These are phyloP conservation scores for Raphanus sativus DNA, from an alignment of 345 rosid species.

Conservation along the genomic window DNA sequence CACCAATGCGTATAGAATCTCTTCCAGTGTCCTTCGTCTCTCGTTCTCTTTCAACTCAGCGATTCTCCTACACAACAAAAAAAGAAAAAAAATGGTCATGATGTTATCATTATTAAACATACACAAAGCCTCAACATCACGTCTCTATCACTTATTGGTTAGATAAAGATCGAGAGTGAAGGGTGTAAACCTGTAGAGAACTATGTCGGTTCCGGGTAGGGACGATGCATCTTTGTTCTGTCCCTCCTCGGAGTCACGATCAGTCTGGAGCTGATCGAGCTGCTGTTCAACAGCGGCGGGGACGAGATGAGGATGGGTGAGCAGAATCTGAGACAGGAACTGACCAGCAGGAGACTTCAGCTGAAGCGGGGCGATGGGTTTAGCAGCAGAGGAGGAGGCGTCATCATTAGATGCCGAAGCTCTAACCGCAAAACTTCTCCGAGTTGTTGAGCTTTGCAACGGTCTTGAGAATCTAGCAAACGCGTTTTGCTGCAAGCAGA, in stretches of 20 bases:
- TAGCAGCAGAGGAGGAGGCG: slow-evolving; percentile 41
- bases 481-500: slow-evolving; percentile 27
- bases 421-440: slow-evolving; percentile 49
- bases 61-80: slow-evolving; percentile 61
- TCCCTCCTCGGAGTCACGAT: slow-evolving; percentile 67
- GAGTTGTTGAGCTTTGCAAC: slow-evolving; percentile 36
- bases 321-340: slow-evolving; percentile 77
- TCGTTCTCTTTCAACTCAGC: slow-evolving; percentile 95
- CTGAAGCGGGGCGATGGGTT: slow-evolving; percentile 76
- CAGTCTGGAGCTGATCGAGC: slow-evolving; percentile 91
- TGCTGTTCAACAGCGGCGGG: slow-evolving; percentile 96
- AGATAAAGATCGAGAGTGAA: neutral
- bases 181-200: slow-evolving; percentile 62
- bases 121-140: neutral
- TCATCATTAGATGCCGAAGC: slow-evolving; percentile 66
- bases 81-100: neutral
- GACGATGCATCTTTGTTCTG: slow-evolving; percentile 64
- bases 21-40: slow-evolving; percentile 74
- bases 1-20: slow-evolving; percentile 82
- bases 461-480: slow-evolving; percentile 15
- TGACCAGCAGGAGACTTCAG: slow-evolving; percentile 88
- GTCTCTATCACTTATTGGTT: neutral
- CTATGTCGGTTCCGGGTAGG: slow-evolving; percentile 68
- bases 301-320: slow-evolving; percentile 90
- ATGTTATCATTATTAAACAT: neutral